Evolutionary conservation across 139 green algal genomes (phyloP).

Genomic region (Eudorina sp.): DNA sequence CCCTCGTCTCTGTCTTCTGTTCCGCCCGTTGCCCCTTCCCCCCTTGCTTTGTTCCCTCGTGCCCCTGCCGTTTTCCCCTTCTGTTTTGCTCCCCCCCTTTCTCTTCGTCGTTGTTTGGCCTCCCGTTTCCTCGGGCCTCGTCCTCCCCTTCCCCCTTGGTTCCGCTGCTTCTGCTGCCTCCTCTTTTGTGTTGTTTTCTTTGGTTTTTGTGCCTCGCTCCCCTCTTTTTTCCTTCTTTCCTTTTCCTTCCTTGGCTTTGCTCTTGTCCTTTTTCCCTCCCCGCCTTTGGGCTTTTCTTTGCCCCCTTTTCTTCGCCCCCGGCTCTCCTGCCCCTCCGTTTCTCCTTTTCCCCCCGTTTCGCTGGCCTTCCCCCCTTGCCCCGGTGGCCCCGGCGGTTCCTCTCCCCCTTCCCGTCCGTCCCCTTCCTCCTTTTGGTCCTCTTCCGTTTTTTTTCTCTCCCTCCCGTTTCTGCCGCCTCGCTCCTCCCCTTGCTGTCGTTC

Average conservation of each 20-base stretch:
- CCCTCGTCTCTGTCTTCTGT: background rate
- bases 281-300: background rate
- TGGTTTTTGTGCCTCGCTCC: background rate
- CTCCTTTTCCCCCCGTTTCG: background rate
- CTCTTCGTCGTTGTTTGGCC: background rate
- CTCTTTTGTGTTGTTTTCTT: background rate
- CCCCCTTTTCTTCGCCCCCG: background rate
- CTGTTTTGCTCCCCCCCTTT: conserved; percentile 1
- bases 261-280: conserved; percentile 3
- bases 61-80: conserved; percentile 5
- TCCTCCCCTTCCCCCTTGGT: background rate
- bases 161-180: background rate
- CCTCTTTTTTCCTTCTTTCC: background rate
- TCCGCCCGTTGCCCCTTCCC: background rate
- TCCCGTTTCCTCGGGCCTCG: background rate
- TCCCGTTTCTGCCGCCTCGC: background rate
- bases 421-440: background rate
- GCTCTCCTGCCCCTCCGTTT: background rate
- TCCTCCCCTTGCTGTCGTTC: background rate
- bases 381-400: background rate
- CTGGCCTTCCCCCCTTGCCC: background rate
- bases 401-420: background rate
- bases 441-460: background rate
- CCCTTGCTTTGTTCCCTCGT: conserved; percentile 6
- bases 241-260: background rate